These are phyloP conservation scores for Talaromyces albobiverticillius DNA, from an alignment of 2,329 filamentous ascomycete genomes.

Conservation along the genomic window DNA sequence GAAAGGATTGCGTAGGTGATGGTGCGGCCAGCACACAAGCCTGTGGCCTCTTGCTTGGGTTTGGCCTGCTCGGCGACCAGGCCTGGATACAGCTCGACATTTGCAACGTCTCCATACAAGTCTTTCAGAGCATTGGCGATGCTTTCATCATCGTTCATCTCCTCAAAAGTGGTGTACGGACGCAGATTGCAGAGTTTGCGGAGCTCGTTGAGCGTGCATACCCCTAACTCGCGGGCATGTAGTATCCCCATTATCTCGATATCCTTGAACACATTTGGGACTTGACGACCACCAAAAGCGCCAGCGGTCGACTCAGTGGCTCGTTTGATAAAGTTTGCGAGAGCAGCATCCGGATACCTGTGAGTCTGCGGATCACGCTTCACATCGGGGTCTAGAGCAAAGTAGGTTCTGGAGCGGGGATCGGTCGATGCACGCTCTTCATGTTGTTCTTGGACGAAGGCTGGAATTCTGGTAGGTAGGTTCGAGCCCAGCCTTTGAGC, in stretches of 20 bases:
- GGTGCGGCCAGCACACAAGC: conserved; percentile 72
- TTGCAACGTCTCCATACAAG: conserved; percentile 69
- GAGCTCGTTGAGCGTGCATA: conserved; percentile 80
- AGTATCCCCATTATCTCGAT: conserved; percentile 80
- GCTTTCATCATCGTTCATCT: conserved; percentile 75
- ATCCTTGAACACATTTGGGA: conserved; percentile 69
- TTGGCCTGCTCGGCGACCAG: conserved; percentile 75
- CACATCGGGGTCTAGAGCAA: neutral
- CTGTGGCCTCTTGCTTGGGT: conserved; percentile 71
- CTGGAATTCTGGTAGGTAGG: neutral
- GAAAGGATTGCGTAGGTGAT: conserved; percentile 74
- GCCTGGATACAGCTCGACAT: conserved; percentile 77
- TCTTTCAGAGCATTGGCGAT: conserved; percentile 64
- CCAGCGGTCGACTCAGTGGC: conserved; percentile 31
- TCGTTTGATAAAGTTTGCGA: neutral
- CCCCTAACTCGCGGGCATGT: conserved; percentile 72
- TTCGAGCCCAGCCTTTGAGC: neutral
- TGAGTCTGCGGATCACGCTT: neutral
- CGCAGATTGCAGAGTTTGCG: conserved; percentile 76
- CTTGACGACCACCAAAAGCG: conserved; percentile 70
- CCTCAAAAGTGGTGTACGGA: conserved; percentile 73
- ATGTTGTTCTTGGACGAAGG: neutral
- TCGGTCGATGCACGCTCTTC: neutral
- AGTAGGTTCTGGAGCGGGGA: neutral
- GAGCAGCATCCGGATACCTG: neutral